Conservation (phyloP, 2,329 filamentous ascomycete genomes). For the Pezicula rhizophila region DNA sequence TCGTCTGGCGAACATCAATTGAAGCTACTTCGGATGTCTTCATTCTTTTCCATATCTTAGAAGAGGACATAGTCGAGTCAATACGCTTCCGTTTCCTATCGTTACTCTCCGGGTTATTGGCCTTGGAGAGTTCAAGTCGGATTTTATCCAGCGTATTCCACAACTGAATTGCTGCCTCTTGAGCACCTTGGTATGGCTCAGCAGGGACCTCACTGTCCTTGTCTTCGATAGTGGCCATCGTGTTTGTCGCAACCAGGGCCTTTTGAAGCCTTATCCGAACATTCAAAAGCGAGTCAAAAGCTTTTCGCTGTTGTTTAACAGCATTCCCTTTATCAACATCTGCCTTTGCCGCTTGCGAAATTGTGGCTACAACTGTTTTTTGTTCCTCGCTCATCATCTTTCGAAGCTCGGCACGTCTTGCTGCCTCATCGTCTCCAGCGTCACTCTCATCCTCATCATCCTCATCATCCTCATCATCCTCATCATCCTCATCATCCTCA, state of each 20-base stretch:
- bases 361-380: slow-evolving; percentile 56
- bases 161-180: slow-evolving; percentile 77
- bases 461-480: slow-evolving; percentile 28
- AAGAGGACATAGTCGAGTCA: slow-evolving; percentile 49
- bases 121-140: slow-evolving; percentile 51
- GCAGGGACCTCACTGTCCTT: slow-evolving; percentile 32
- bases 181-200: slow-evolving; percentile 65
- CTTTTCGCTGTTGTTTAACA: slow-evolving; percentile 77
- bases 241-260: slow-evolving; percentile 75
- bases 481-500: slow-evolving; percentile 26
- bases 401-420: slow-evolving; percentile 51
- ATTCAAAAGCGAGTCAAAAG: slow-evolving; percentile 85
- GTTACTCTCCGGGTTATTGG: slow-evolving; percentile 35
- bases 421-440: slow-evolving; percentile 25
- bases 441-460: slow-evolving; percentile 20
- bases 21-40: slow-evolving; percentile 56
- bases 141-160: slow-evolving; percentile 75
- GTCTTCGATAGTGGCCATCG: slow-evolving; percentile 47
- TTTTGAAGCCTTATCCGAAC: slow-evolving; percentile 91
- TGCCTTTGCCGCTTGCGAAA: slow-evolving; percentile 58
- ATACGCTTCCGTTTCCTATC: slow-evolving; percentile 59
- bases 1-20: slow-evolving; percentile 57
- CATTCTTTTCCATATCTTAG: slow-evolving; percentile 69
- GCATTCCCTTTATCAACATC: slow-evolving; percentile 82
- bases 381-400: slow-evolving; percentile 64